A percentile compares a stretch with the other conserved stretches of the same genome.
These are phyloP conservation scores for Fusarium floridanum DNA, from an alignment of 2,329 filamentous ascomycete genomes.

Conservation along the genomic window DNA sequence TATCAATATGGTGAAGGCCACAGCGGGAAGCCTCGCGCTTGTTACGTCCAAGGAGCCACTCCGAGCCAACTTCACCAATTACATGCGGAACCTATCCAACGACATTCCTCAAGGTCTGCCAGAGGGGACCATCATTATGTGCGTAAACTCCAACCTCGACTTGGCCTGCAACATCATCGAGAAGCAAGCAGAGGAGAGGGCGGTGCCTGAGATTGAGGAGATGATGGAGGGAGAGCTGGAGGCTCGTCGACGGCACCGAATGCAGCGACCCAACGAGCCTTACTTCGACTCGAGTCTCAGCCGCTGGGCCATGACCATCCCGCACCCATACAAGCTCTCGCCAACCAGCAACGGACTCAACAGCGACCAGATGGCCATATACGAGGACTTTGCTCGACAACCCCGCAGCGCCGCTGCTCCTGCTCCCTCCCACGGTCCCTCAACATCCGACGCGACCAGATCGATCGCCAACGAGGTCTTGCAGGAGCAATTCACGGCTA, in stretches of 20 bases:
- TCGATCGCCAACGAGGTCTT: conserved; percentile 74
- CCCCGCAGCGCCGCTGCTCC: conserved; percentile 73
- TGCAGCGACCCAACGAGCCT: conserved; percentile 82
- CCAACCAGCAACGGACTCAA: conserved; percentile 80
- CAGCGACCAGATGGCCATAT: conserved; percentile 92
- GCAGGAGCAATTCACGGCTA: conserved; percentile 70
- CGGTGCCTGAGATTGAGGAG: conserved; percentile 93
- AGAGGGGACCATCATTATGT: conserved; percentile 97
- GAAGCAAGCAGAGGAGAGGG: conserved; percentile 93
- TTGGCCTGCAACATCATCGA: conserved; percentile 94
- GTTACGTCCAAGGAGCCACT: conserved; percentile 99
- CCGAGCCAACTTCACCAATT: conserved; percentile 96
- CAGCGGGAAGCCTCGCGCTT: conserved; percentile 91
- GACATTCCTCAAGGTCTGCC: conserved; percentile 85
- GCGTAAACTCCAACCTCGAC: conserved; percentile 97
- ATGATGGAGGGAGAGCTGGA: conserved; percentile 88
- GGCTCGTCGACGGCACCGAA: conserved; percentile 79
- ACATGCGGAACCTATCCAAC: conserved; percentile 79
- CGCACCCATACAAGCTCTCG: conserved; percentile 90
- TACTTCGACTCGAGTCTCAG: conserved; percentile 87
- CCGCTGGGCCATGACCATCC: conserved; percentile 93
- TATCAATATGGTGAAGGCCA: conserved; percentile 93
- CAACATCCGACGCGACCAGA: conserved; percentile 71
- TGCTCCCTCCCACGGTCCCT: conserved; percentile 67
- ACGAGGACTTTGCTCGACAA: conserved; percentile 94